phyloP scores from a whole-genome alignment of 163 green algal genomes.

The Chlorella variabilis region DNA sequence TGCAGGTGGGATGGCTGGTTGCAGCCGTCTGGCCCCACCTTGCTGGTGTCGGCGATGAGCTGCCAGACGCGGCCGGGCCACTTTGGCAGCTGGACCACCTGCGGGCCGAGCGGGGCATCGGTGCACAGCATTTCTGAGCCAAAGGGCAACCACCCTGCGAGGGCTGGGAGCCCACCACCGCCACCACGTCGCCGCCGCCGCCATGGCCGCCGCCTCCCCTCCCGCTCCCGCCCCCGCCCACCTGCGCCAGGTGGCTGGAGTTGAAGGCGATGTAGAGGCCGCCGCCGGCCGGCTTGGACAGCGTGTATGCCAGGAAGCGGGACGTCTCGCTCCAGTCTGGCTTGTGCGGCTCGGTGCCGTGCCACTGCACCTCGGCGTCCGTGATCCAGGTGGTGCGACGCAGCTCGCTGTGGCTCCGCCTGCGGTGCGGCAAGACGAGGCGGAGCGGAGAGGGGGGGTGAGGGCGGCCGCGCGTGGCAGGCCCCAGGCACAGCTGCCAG shows the following conservation, averaged over 20 bases:
- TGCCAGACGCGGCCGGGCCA: slow-evolving; percentile 75
- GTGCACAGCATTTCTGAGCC: too few species aligned
- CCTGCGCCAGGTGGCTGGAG: slow-evolving; percentile 64
- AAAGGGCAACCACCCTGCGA: too few species aligned
- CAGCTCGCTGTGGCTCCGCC: slow-evolving; percentile 65
- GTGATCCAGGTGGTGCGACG: slow-evolving; percentile 67
- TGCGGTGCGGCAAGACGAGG: slow-evolving; percentile 16
- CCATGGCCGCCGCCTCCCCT: too few species aligned
- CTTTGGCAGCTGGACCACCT: slow-evolving; percentile 55
- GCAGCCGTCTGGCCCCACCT: slow-evolving; percentile 50
- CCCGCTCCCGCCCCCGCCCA: slow-evolving; percentile 59
- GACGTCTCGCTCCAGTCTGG: slow-evolving; percentile 86
- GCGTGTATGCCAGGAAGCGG: slow-evolving; percentile 82
- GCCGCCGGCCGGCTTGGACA: slow-evolving; percentile 57
- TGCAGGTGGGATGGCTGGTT: background rate
- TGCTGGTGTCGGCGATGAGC: slow-evolving; percentile 76
- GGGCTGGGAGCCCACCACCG: too few species aligned
- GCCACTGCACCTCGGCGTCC: slow-evolving; percentile 80
- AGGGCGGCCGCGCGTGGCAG: too few species aligned
- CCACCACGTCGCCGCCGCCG: too few species aligned
- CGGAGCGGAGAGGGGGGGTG: background rate
- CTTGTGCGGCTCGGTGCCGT: slow-evolving; percentile 66
- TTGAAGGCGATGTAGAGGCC: slow-evolving; percentile 91
- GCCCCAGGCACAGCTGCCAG: too few species aligned
- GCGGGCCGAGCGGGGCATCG: slow-evolving; percentile 57